Conservation (phyloP, 2,329 filamentous ascomycete species). For the Aspergillus oerlinghausenensis region DNA sequence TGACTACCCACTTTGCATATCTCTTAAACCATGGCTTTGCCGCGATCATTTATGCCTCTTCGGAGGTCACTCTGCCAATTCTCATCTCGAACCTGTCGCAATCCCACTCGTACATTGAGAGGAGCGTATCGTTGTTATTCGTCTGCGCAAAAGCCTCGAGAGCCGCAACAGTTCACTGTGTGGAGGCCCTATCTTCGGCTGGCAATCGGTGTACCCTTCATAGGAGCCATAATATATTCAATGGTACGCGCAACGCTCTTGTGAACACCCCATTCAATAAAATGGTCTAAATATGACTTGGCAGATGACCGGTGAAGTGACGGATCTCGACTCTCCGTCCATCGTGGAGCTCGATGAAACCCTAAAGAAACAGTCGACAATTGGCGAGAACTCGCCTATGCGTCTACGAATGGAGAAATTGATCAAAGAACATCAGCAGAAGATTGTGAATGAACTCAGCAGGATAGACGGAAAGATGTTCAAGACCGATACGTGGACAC, state of each 20-base stretch:
- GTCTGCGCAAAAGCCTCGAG: conserved; percentile 17
- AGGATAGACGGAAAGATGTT: conserved; percentile 80
- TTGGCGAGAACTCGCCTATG: conserved; percentile 82
- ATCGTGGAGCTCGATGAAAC: conserved; percentile 83
- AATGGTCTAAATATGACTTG: conserved; percentile 5
- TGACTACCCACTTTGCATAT: background rate
- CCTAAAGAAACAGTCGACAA: conserved; percentile 70
- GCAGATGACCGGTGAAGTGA: conserved; percentile 36
- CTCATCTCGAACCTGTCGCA: conserved; percentile 19
- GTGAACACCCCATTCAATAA: background rate
- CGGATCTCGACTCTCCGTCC: conserved; percentile 47
- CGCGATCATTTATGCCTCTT: conserved; percentile 30
- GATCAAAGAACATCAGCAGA: conserved; percentile 86
- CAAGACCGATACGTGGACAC: conserved; percentile 77
- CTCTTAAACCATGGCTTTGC: conserved; percentile 27
- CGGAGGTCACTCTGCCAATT: conserved; percentile 29
- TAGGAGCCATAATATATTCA: conserved; percentile 47
- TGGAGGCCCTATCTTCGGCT: conserved; percentile 46
- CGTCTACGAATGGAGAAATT: conserved; percentile 95
- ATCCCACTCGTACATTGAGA: conserved; percentile 13
- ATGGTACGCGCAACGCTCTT: conserved; percentile 39
- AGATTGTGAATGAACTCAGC: conserved; percentile 79
- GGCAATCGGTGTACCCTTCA: conserved; percentile 46
- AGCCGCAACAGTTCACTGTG: conserved; percentile 32
- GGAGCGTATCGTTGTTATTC: conserved; percentile 23